Base-by-base conservation (phyloP, 768 basidiomycete species). In the Amanita polypyramis region DNA sequence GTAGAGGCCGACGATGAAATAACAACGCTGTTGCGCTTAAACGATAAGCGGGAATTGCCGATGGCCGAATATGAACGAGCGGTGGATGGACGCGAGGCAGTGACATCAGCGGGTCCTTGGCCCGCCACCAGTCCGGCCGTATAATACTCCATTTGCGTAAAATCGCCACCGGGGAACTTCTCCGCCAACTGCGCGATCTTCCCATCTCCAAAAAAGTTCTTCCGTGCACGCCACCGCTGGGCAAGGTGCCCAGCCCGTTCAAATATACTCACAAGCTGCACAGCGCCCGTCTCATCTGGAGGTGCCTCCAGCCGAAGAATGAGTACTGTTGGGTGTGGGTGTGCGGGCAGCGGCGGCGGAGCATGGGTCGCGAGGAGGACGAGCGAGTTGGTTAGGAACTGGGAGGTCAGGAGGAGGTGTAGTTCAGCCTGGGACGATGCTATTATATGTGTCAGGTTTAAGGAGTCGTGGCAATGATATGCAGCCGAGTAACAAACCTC, bases 351-450 rank as follows among this genome's bases (percentile, higher is more conserved):
- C 0, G 63, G 53, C 3, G 65, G 65, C 0, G 69, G 69, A 2
- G 58, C 52, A 55, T 72, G 67, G 0, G 71, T 68, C 0, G 70
- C 71, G 40, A 72, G 55, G 34, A 75, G 52, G n/a, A 75, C 34
- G 21, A 73, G 64, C 0, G 65, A 62, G 7, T 59, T 42, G 4
- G 60, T 32, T 9, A 73, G 66, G 21, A 54, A 56, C 0, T 59
- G 53, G 0, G 70, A 67, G n/a, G 59, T 54, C 9, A 70, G 52
- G 1, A 75, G 56, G 0, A 70, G 66, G 6, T 52, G 52, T 14
- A 75, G 57, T 51, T 70, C 70, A 10, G 57, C 45, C 14, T 51
- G 49, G 0, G 58, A 50, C 0, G 71, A 69, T 2, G 66, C 68
- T 68, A 51, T 34, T 15, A n/a, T 10, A n/a, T 20, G 19, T 8